Evolutionary conservation across 495 filamentous ascomycete genomes (phyloP), one percentile per base, ranked within the genome.

Genomic region (Penicillium paradoxum): DNA sequence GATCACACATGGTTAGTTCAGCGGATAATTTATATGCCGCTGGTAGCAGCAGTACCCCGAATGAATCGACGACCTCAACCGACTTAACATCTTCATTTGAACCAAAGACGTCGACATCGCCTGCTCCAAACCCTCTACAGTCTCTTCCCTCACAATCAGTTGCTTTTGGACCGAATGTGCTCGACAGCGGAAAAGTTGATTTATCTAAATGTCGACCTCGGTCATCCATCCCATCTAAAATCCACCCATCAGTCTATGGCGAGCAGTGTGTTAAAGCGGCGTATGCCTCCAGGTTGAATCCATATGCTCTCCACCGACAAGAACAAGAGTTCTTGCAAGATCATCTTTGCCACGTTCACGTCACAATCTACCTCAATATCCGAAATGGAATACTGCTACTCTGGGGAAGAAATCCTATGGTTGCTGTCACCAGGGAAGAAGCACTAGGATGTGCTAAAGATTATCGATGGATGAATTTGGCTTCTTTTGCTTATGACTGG

Each of bases 321-420:
- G 93, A 99, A 64, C 91, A 96, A 65, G 66, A 79, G 54, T 79
- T 90, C 44, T 71, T 99, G 18, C 80, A 87, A 51, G 75, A 88
- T 33, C 83, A 93, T 66, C 82, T 99, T 51, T 95, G 85, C 64
- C 85, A 89, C 58, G 75, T 85, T 29, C 92, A 99, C 62, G 90
- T 97, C 49, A 95, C 93, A 9, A 86, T 87, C n/a, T 99, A 97
- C 67, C 71, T 99, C 27, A 97, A 96, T 69, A 96, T 99, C 53
- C 79, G 93, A 52, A 99, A 99, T 69, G 90, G 91, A 4, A 96
- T 97, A 55, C 72, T 99, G 24, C 80, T 95, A 48, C 73, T 97
- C 33, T 99, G 91, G 91, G 82, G 87, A 10, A 80, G 84, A 55
- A 97, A 99, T 68, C 89, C 93, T 1, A 83, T 95, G 62, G 86